Percentiles rank a stretch among this genome's conserved stretches.
Evolutionary conservation across 441 rosid species (phyloP).

Genomic region (Monsonia emarginata): DNA sequence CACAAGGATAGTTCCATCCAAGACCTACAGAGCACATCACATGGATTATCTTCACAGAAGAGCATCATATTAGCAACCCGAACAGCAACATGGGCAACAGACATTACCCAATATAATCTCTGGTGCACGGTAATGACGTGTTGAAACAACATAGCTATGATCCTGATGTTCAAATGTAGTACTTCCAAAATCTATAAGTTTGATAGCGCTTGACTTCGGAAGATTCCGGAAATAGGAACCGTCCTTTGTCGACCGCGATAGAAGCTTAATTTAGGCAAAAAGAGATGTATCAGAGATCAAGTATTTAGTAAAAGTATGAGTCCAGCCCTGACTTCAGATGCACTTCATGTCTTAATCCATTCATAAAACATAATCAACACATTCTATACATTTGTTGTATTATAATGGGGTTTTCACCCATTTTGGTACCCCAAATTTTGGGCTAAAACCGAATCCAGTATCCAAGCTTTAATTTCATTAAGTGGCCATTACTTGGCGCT

Average conservation of each 20-base stretch:
- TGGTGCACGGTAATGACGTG: slow-evolving; percentile 90
- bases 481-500: no score
- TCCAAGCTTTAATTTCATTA: no score
- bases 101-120: slow-evolving; percentile 73
- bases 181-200: slow-evolving; percentile 93
- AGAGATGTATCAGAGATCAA: slow-evolving; percentile 10
- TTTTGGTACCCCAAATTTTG: no score
- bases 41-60: background rate
- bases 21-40: slow-evolving; percentile 38
- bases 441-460: no score
- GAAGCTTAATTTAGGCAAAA: slow-evolving; percentile 30
- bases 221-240: slow-evolving; percentile 68
- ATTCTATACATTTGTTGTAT: no score
- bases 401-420: no score
- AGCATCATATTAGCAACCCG: background rate
- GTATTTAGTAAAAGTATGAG: slow-evolving; percentile 6
- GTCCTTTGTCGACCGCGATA: slow-evolving; percentile 61
- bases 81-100: slow-evolving; percentile 1
- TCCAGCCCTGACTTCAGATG: background rate
- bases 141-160: slow-evolving; percentile 81
- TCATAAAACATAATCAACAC: background rate
- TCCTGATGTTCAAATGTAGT: slow-evolving; percentile 76
- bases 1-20: slow-evolving; percentile 94
- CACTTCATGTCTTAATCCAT: no score
- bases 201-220: slow-evolving; percentile 42